A percentile compares a stretch with the other conserved stretches of the same genome.
Conservation (phyloP, 768 basidiomycete species). For the Mycena vulgaris region DNA sequence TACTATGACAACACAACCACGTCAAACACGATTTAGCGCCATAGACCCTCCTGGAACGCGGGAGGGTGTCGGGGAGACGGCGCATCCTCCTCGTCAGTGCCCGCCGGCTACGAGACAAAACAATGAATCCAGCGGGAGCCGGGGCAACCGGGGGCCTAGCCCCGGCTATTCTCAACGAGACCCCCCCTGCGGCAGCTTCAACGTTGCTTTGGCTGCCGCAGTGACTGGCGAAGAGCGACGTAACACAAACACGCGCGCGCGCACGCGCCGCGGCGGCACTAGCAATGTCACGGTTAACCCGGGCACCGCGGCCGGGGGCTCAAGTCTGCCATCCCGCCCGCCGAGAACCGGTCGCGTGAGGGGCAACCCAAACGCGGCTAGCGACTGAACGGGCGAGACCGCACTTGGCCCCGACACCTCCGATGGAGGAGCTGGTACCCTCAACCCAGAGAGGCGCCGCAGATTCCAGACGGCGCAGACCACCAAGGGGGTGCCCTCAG, state of each 20-base stretch:
- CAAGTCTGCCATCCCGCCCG: no score
- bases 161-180: slow-evolving; percentile 10
- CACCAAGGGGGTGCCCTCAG: slow-evolving; percentile 1
- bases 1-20: background rate
- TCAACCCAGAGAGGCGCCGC: background rate
- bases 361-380: background rate
- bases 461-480: background rate
- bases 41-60: slow-evolving; percentile 14
- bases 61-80: slow-evolving; percentile 16
- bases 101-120: slow-evolving; percentile 19
- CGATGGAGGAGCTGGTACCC: background rate
- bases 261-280: background rate
- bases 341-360: background rate
- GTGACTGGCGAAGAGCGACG: slow-evolving; percentile 17
- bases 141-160: no score
- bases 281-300: background rate
- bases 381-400: background rate
- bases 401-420: background rate
- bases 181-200: slow-evolving; percentile 12
- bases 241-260: background rate
- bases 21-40: background rate
- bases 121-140: slow-evolving; percentile 10
- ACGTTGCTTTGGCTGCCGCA: slow-evolving; percentile 5
- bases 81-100: slow-evolving; percentile 13
- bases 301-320: background rate